phyloP scores from a whole-genome alignment of 2,329 filamentous ascomycete species.

The Ophiostoma novo-ulmi region DNA sequence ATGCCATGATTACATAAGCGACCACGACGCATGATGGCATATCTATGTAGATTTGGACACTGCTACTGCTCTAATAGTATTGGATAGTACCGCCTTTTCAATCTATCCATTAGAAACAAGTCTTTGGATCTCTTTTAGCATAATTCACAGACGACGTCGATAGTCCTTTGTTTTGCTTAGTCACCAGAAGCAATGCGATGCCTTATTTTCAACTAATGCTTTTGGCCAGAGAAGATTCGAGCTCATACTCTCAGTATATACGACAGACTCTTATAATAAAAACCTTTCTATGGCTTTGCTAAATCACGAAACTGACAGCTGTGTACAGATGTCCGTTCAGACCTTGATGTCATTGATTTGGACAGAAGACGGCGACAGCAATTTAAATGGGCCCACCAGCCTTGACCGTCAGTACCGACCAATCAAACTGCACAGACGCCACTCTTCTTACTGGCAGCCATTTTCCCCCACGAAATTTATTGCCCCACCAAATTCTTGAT shows the following conservation, averaged over 20 bases:
- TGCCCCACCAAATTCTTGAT: constrained; percentile 27
- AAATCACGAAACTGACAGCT: background rate
- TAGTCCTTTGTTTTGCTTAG: background rate
- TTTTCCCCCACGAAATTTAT: constrained; percentile 26
- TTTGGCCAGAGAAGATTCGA: too few relatives aligned
- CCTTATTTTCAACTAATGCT: background rate
- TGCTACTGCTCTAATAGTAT: background rate
- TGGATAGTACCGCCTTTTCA: too few relatives aligned
- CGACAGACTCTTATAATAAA: too few relatives aligned
- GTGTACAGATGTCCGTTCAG: background rate
- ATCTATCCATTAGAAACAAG: too few relatives aligned
- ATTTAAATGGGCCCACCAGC: background rate
- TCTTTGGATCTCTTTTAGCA: too few relatives aligned
- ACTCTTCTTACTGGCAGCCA: background rate
- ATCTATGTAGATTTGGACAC: background rate
- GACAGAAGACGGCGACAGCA: background rate
- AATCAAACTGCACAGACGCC: background rate
- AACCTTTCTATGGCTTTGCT: too few relatives aligned
- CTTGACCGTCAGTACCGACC: background rate
- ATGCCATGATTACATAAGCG: too few relatives aligned
- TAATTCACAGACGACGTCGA: background rate
- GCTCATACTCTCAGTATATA: too few relatives aligned
- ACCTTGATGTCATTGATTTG: background rate
- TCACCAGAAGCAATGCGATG: background rate
- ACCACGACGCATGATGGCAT: too few relatives aligned